These are phyloP conservation scores for Herpetomonas muscarum DNA, from an alignment of 208 protist genomes.

Conservation along the genomic window DNA sequence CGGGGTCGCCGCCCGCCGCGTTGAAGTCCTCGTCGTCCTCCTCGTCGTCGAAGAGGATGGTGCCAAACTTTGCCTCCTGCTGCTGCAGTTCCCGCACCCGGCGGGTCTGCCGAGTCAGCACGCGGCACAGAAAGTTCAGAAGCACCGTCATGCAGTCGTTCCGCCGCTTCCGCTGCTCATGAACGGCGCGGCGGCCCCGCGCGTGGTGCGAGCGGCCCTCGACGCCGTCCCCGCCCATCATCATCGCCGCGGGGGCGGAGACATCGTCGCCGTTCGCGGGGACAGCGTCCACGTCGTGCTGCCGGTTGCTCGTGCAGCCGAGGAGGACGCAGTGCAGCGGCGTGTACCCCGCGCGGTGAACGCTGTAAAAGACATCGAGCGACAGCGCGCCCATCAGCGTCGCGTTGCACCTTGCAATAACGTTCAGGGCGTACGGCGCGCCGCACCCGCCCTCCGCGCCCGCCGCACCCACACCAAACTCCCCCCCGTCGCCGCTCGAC, in stretches of 20 bases:
- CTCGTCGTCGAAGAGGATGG: not conserved
- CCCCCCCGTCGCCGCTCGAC: too few species aligned
- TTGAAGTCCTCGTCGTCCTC: constrained; percentile 1
- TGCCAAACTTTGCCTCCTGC: constrained; percentile 1
- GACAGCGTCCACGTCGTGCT: constrained; percentile 14
- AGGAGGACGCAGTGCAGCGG: constrained; percentile 67
- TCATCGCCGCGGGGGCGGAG: not conserved
- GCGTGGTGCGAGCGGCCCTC: not conserved
- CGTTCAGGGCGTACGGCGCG: too few species aligned
- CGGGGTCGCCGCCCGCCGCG: not conserved
- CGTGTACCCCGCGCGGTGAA: constrained; percentile 48
- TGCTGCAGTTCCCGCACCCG: not conserved
- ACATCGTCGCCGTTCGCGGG: not conserved
- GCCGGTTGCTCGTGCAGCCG: constrained; percentile 35
- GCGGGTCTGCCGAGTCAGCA: constrained; percentile 6
- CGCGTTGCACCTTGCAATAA: too few species aligned
- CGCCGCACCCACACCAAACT: too few species aligned
- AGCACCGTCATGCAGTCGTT: constrained; percentile 26
- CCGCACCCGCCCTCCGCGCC: too few species aligned
- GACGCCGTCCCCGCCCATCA: not conserved
- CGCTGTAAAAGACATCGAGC: constrained; percentile 32
- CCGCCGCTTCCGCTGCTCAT: constrained; percentile 15
- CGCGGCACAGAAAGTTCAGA: constrained; percentile 41
- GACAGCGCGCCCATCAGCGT: too few species aligned
- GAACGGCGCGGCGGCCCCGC: not conserved